A percentile compares a stretch with the other conserved stretches of the same genome.
Conservation (phyloP, 1,284 basidiomycete species). For the Rugosomyces carneus region DNA sequence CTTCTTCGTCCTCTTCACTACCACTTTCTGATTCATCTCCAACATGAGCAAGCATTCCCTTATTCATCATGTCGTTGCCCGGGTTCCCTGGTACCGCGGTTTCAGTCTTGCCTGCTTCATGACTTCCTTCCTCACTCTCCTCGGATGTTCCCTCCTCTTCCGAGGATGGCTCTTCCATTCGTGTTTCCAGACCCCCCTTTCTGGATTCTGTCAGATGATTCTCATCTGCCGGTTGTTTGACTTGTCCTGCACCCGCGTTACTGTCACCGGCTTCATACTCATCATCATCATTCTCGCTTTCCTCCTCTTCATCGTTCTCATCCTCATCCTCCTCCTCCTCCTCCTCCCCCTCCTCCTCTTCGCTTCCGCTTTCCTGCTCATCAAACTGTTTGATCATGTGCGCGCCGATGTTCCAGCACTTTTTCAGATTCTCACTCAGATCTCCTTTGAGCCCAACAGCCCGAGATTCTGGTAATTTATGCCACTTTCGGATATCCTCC, state of each 20-base stretch:
- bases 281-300: neutral
- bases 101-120: neutral
- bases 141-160: slow-evolving; percentile 15
- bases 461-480: slow-evolving; percentile 42
- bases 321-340: slow-evolving; percentile 7
- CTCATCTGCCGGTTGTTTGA: neutral
- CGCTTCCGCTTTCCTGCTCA: slow-evolving; percentile 63
- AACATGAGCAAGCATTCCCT: neutral
- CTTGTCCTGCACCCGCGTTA: neutral
- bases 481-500: slow-evolving; percentile 72
- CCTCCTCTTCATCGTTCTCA: neutral
- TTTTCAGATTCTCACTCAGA: slow-evolving; percentile 49
- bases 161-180: neutral
- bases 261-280: neutral
- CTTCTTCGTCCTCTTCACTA: slow-evolving; percentile 19
- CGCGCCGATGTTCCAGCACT: slow-evolving; percentile 66
- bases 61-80: neutral
- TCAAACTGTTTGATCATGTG: slow-evolving; percentile 74
- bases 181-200: slow-evolving; percentile 9
- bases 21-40: slow-evolving; percentile 8
- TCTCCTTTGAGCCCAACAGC: slow-evolving; percentile 41
- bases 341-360: slow-evolving; percentile 38
- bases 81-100: neutral
- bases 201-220: neutral
- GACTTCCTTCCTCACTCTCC: slow-evolving; percentile 31